Evolutionary conservation across 2,329 filamentous ascomycete species (phyloP), one percentile per base, ranked within the genome.

Genomic region (Myriangium duriaei): DNA sequence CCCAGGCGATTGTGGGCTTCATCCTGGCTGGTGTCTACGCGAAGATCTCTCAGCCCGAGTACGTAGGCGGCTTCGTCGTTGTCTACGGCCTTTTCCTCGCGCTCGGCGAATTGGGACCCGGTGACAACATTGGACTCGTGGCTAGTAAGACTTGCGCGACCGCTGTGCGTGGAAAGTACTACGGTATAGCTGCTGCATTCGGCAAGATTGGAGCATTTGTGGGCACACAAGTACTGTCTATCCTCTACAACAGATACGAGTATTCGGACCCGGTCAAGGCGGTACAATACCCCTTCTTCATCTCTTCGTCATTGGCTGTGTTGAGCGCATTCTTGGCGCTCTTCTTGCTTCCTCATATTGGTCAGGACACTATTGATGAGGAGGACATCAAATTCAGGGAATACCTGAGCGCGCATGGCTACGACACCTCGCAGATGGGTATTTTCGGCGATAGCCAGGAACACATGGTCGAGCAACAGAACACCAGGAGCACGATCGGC

Each of bases 101-200:
- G 0, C 67, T 88, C 1, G 83, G 83, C 34, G 84, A 91, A 57
- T 61, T 92, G 29, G 86, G 87, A 0, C 85, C 87, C 0, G 87
- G 87, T 10, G 82, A 94, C 64, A 94, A 94, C 57, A 93, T 94
- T 48, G 86, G 86, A 2, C 70, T 94, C 0, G 59, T 92, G 18
- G 86, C 87, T 0, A 81, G 81, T 32, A 94, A 94, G 65, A 87
- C 83, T 2, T 86, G 78, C 50, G 84, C 87, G 0, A 94, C 87
- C 4, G 80, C 81, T 12, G 79, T 95, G 12, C 45, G 86, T 28
- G 87, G 86, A 2, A 74, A 82, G 53, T 78, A 76, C 57, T 78
- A 78, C 50, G 72, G 79, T 4, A 69, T 83, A 31, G 80, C 81
- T 0, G 81, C 81, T 0, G 80, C 80, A 0, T 51, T 76, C 2